These are phyloP conservation scores for Basidioascus undulatus DNA, from an alignment of 768 basidiomycete genomes.

Conservation along the genomic window DNA sequence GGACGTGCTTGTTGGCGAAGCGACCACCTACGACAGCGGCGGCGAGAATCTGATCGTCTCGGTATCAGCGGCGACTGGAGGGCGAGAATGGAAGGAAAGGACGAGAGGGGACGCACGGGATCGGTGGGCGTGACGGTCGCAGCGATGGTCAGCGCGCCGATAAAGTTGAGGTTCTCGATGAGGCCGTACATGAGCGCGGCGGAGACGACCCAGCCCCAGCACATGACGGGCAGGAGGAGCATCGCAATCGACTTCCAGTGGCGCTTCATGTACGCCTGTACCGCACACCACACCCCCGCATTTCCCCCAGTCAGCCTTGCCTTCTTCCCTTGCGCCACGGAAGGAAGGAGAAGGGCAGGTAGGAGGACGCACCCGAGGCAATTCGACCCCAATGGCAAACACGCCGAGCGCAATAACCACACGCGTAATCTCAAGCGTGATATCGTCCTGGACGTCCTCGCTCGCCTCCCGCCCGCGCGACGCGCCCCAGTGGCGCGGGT, in stretches of 20 bases:
- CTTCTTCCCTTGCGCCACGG: neutral
- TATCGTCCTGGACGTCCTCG: constrained; percentile 29
- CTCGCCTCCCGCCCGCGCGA: neutral
- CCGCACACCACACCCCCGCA: too few species aligned
- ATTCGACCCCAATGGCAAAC: constrained; percentile 91
- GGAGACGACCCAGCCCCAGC: constrained; percentile 83
- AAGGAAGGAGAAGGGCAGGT: neutral
- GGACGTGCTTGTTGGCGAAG: constrained; percentile 91
- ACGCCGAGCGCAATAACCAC: constrained; percentile 89
- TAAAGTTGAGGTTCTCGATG: constrained; percentile 68
- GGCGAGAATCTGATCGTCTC: too few species aligned
- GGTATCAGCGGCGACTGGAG: neutral
- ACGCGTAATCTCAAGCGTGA: constrained; percentile 77
- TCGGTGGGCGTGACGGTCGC: constrained; percentile 32
- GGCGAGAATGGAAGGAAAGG: neutral
- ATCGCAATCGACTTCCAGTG: constrained; percentile 81
- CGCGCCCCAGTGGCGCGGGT: constrained; percentile 51
- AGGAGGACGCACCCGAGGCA: constrained; percentile 35
- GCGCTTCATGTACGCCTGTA: constrained; percentile 74
- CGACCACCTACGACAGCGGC: constrained; percentile 84
- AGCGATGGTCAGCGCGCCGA: constrained; percentile 46
- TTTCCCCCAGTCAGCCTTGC: neutral
- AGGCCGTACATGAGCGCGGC: constrained; percentile 68
- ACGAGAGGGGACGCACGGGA: too few species aligned
- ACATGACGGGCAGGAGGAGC: constrained; percentile 34